Evolutionary conservation across 2,329 filamentous ascomycete species (phyloP).

Genomic region (Scedosporium boydii): DNA sequence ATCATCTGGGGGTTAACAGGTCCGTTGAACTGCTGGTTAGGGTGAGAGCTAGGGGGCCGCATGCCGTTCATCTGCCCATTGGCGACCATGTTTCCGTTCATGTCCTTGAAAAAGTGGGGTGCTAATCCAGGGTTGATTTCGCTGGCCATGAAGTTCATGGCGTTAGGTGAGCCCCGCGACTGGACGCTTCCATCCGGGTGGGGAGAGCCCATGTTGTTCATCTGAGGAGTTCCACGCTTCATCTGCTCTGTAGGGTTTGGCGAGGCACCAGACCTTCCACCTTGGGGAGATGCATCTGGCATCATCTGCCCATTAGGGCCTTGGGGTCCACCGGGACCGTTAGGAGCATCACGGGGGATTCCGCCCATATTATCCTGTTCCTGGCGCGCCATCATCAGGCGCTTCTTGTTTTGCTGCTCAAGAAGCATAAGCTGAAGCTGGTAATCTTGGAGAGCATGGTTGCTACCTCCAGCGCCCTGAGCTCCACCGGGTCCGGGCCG

Average conservation of each 20-base stretch:
- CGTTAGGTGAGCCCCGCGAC: constrained; percentile 57
- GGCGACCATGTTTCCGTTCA: constrained; percentile 44
- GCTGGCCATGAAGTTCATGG: constrained; percentile 53
- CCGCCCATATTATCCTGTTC: constrained; percentile 57
- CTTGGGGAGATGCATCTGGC: constrained; percentile 61
- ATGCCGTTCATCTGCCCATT: constrained; percentile 54
- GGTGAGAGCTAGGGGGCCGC: constrained; percentile 61
- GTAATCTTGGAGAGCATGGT: constrained; percentile 77
- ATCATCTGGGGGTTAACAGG: constrained; percentile 56
- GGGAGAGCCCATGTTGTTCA: constrained; percentile 59
- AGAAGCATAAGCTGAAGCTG: constrained; percentile 84
- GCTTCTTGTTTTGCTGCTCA: constrained; percentile 81
- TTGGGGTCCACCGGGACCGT: constrained; percentile 42
- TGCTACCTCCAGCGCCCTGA: constrained; percentile 46
- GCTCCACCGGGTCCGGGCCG: constrained; percentile 40
- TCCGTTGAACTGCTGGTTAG: constrained; percentile 44
- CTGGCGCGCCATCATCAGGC: constrained; percentile 72
- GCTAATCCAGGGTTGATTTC: constrained; percentile 54
- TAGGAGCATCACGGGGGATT: constrained; percentile 40
- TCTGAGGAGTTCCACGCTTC: constrained; percentile 67
- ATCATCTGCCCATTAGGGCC: constrained; percentile 54
- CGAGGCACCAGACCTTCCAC: constrained; percentile 58
- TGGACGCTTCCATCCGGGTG: constrained; percentile 56
- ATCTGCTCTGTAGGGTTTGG: constrained; percentile 72
- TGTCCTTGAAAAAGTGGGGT: constrained; percentile 49